Conservation (phyloP, 176 grass and related monocot species). For the Coix lacrymajobi region DNA sequence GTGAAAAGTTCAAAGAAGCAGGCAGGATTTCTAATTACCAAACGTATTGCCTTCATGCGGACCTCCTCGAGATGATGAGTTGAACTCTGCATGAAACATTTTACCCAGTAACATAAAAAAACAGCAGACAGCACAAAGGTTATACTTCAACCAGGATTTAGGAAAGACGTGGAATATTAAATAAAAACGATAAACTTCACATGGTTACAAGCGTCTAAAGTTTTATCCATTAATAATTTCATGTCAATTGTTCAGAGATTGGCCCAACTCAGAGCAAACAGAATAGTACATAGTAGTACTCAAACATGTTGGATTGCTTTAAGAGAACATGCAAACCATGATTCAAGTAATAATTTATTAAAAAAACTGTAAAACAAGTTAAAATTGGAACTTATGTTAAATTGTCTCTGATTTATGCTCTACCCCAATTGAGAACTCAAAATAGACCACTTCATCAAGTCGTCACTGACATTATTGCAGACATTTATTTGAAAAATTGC, state of each 20-base stretch:
- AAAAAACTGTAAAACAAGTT: neutral
- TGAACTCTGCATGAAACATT: constrained; percentile 62
- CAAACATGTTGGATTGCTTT: neutral
- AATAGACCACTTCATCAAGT: neutral
- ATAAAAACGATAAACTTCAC: neutral
- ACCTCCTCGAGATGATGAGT: constrained; percentile 79
- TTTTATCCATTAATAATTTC: constrained; percentile 3
- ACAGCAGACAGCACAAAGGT: constrained; percentile 12
- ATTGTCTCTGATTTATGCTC: neutral
- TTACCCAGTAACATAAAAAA: constrained; percentile 29
- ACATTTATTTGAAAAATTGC: constrained; percentile 2
- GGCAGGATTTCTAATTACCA: constrained; percentile 49
- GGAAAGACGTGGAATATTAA: neutral
- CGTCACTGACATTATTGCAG: neutral
- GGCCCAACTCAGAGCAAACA: constrained; percentile 10
- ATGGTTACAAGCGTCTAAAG: neutral
- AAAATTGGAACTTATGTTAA: constrained; percentile 7
- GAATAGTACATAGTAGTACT: neutral
- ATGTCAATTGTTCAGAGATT: neutral
- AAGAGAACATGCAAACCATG: neutral
- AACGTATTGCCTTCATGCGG: constrained; percentile 93
- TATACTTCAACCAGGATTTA: constrained; percentile 9
- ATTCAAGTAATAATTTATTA: neutral
- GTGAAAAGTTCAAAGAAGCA: constrained; percentile 4
- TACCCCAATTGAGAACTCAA: neutral